phyloP scores from a whole-genome alignment of 2,329 filamentous ascomycete genomes.

The Colletotrichum truncatum region DNA sequence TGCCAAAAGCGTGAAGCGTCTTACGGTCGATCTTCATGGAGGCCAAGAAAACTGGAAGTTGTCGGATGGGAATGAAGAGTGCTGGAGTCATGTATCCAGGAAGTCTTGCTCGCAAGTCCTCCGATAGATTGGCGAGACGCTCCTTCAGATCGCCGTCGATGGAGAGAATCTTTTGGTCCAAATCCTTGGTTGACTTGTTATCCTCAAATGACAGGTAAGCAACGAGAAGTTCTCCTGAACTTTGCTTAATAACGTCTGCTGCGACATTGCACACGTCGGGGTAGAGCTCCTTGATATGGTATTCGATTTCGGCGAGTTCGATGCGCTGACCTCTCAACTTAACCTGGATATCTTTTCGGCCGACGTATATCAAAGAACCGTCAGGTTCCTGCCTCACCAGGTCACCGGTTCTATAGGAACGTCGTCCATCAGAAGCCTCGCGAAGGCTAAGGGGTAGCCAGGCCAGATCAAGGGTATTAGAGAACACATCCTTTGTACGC shows the following conservation, averaged over 20 bases:
- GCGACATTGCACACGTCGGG: neutral
- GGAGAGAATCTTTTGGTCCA: too few relatives aligned
- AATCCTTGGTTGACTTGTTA: too few relatives aligned
- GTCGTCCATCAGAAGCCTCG: neutral
- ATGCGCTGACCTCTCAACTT: constrained; percentile 24
- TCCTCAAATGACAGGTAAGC: too few relatives aligned
- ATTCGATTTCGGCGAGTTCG: constrained; percentile 10
- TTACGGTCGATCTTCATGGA: constrained; percentile 33
- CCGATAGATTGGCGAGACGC: too few relatives aligned
- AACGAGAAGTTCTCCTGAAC: too few relatives aligned
- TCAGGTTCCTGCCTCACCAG: neutral
- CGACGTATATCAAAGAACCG: neutral
- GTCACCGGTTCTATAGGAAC: constrained; percentile 23
- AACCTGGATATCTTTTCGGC: constrained; percentile 32
- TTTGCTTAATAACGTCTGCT: too few relatives aligned
- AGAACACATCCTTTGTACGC: neutral
- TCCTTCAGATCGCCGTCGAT: too few relatives aligned
- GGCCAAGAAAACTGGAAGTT: constrained; percentile 24
- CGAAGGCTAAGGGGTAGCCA: neutral
- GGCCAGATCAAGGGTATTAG: neutral
- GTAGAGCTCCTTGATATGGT: neutral
- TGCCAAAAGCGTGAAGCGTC: neutral
- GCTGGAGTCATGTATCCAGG: constrained; percentile 35
- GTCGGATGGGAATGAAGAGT: constrained; percentile 20
- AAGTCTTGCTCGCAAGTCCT: neutral